A percentile compares a stretch with the other conserved stretches of the same genome.
These are phyloP conservation scores for Plantago lanceolata DNA, from an alignment of 305 asterid genomes.

Conservation along the genomic window DNA sequence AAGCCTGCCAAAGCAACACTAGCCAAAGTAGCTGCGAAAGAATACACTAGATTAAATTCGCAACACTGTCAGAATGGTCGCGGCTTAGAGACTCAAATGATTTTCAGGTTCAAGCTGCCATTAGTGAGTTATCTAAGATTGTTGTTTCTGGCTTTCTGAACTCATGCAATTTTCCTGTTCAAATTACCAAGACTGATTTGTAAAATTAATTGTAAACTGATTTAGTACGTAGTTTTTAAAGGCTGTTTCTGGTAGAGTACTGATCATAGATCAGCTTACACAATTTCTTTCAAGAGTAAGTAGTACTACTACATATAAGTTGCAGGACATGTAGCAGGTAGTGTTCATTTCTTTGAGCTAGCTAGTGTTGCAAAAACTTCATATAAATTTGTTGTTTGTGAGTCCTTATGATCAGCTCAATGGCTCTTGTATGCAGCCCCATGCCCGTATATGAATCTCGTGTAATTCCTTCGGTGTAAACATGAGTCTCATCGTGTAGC, in stretches of 20 bases:
- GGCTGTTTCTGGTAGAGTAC: too few relatives aligned
- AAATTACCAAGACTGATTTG: too few relatives aligned
- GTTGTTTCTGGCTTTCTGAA: slow-evolving; percentile 62
- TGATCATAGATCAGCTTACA: too few relatives aligned
- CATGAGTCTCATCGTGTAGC: slow-evolving; percentile 67
- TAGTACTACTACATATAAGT: too few relatives aligned
- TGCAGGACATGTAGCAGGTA: slow-evolving; percentile 12
- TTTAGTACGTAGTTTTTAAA: too few relatives aligned
- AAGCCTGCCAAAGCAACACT: too few relatives aligned
- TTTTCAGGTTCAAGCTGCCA: slow-evolving; percentile 60
- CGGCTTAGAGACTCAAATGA: slow-evolving; percentile 38
- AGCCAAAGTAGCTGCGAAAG: slow-evolving; percentile 65
- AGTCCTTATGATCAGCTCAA: slow-evolving; percentile 23
- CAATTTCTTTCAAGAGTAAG: too few relatives aligned
- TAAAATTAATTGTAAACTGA: too few relatives aligned
- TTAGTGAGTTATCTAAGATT: slow-evolving; percentile 66
- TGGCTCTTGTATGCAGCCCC: slow-evolving; percentile 51
- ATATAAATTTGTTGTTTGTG: slow-evolving; percentile 6
- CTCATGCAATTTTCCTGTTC: too few relatives aligned
- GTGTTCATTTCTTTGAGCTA: slow-evolving; percentile 11
- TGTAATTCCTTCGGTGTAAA: slow-evolving; percentile 80
- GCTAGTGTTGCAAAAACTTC: not conserved
- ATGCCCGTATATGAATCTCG: slow-evolving; percentile 87
- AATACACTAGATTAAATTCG: slow-evolving; percentile 44
- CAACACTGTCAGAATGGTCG: slow-evolving; percentile 36